Percentiles rank a stretch among this genome's conserved stretches.
phyloP scores from a whole-genome alignment of 495 filamentous ascomycete species.

The Hypoxylon trugodes region DNA sequence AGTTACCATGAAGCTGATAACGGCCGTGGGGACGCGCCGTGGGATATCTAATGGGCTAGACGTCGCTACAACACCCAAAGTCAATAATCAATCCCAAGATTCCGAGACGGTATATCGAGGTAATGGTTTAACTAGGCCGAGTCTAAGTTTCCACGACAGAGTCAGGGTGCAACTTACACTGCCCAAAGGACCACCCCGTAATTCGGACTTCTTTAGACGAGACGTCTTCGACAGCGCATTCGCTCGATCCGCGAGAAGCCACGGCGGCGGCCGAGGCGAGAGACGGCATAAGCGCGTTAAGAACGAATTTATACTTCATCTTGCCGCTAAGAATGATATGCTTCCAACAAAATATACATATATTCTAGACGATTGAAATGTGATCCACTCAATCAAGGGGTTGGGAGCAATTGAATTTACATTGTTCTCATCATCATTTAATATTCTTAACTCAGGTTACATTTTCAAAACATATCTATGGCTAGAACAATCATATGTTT shows the following conservation, averaged over 20 bases:
- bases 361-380: neutral
- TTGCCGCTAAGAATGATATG: neutral
- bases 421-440: neutral
- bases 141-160: too few relatives aligned
- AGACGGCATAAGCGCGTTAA: neutral
- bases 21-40: conserved; percentile 7
- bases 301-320: neutral
- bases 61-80: neutral
- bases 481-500: neutral
- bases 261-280: neutral
- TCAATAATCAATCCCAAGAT: neutral
- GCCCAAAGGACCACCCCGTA: neutral
- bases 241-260: neutral
- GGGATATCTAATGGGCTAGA: conserved; percentile 15
- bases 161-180: neutral
- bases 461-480: neutral
- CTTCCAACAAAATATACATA: neutral
- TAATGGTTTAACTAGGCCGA: too few relatives aligned
- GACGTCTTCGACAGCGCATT: neutral
- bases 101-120: neutral
- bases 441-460: neutral
- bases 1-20: conserved; percentile 8
- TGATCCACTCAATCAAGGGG: neutral
- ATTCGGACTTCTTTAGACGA: neutral
- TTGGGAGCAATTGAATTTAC: neutral